Conservation (phyloP, 495 filamentous ascomycete species). For the Lentithecium fluviatile region DNA sequence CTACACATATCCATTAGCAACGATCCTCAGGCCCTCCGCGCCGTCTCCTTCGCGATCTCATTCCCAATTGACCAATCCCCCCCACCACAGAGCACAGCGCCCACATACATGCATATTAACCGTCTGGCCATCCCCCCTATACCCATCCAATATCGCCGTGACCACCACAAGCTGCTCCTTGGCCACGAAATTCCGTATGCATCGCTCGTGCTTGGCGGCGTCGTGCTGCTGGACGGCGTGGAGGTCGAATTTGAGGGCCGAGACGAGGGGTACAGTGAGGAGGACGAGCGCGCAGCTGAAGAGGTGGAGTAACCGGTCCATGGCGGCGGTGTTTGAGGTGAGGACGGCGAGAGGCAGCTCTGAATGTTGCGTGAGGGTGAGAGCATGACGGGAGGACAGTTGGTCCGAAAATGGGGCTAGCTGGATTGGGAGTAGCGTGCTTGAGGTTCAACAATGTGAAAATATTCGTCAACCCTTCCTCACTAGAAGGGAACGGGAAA, state of each 20-base stretch:
- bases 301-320: constrained; percentile 29
- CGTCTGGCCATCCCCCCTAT: constrained; percentile 85
- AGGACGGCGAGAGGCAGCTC: too few species aligned
- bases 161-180: constrained; percentile 96
- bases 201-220: constrained; percentile 67
- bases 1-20: constrained; percentile 48
- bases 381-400: constrained; percentile 7
- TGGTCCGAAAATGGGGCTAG: constrained; percentile 3
- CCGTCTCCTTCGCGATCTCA: too few species aligned
- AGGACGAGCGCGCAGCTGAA: constrained; percentile 32
- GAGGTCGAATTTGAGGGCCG: constrained; percentile 92
- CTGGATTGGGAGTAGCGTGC: not conserved
- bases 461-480: too few species aligned
- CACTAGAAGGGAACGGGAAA: too few species aligned
- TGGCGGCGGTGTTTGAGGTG: too few species aligned
- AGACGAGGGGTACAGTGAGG: constrained; percentile 53
- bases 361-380: too few species aligned
- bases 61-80: too few species aligned
- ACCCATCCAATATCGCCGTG: constrained; percentile 82
- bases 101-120: constrained; percentile 91
- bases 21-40: too few species aligned
- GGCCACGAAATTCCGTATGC: constrained; percentile 93
- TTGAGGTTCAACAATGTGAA: not conserved
- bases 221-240: constrained; percentile 62
- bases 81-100: too few species aligned